Evolutionary conservation across 805 yeast genomes (phyloP), one percentile per base, ranked within the genome.

Genomic region (Wickerhamiella alocasiicola): DNA sequence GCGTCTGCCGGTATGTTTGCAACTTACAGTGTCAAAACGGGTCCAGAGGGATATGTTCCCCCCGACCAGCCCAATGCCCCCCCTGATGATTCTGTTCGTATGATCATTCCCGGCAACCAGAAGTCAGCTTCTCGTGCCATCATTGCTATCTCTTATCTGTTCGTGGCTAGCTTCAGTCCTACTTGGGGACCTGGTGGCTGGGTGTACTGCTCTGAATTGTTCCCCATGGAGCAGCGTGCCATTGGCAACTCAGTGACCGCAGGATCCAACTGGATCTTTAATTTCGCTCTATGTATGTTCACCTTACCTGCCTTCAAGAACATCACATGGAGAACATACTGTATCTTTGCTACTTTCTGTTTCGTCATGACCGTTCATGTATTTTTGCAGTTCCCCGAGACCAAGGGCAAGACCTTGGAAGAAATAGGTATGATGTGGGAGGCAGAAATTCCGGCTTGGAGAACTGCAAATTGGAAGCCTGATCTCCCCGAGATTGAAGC

Each of bases 111-210:
- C n/a, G n/a, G n/a, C n/a, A 52, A 52, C 16, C 39, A 37, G 6
- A 43, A 46, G 18, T 46, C 61, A 25, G 65, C 70, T 9, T 63
- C 67, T 39, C 65, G 68, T 55, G 69, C 65, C 36, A 62, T 70
- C 52, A 67, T 74, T 52, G 74, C 74, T 16, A 68, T 71, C 50
- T 59, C 67, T 4, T 72, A 74, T 56, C 47, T 71, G 46, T 82
- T 78, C 56, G 77, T 82, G 49, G 75, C 78, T 42, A 76, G 77
- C 57, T 79, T 80, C 63, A 93, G 91, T 7, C 68, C 81, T 3
- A 72, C 88, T 18, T 82, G 91, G 88, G 88, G 88, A 57, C 85
- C 91, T 29, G 74, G 72, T 46, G 75, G 73, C 30, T 81, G 88
- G 87, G 81, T 73, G 36, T 59, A 72, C 42, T 59, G 64, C 51